Base-by-base conservation (phyloP, 2,329 filamentous ascomycete species). In the Waltergamsia citrina region DNA sequence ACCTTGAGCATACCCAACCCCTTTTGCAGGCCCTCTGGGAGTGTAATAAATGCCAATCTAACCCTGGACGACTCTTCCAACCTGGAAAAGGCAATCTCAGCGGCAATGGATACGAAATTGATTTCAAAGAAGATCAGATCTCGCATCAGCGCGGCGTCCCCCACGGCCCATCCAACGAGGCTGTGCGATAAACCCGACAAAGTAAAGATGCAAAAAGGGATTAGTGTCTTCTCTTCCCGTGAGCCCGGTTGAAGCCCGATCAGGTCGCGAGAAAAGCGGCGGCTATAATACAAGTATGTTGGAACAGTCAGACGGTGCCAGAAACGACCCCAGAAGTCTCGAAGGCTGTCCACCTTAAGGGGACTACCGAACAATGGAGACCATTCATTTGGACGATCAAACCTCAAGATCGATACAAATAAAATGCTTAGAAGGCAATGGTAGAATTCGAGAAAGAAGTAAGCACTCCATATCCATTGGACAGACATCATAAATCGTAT, bases 171-270 rank as follows among this genome's bases (percentile, higher is more conserved):
- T 4, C 33, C 33, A n/a, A 34, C 33, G 9, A 37, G 51, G 3
- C 59, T 69, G 8, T 69, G 71, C 43, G 53, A 69, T 11, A 62
- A 54, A 0, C 65, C 67, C 0, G 57, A 65, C 38, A 56, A 14
- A 14, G 23, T n/a, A 17, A 38, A 38, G 19, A 32, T 32, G 11
- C 26, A 30, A 12, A 35, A 29, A 1, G 38, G 33, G 1, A 37
- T 28, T n/a, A 24, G 3, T 7, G 30, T 19, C 6, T 39, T 39
- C 24, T 22, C 18, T 3, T 6, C 20, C 20, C 27, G 6, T 12
- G 14, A 30, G 16, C 34, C 25, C 24, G 34, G 12, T 17, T 4
- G 23, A 15, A 31, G n/a, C 7, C 6, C n/a, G 7, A 6, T 18
- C 26, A 22, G 12, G 9, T 7, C 23, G 4, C 37, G 19, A 7